phyloP scores from a whole-genome alignment of 1,284 basidiomycete genomes.

The Volvariella surrecta region DNA sequence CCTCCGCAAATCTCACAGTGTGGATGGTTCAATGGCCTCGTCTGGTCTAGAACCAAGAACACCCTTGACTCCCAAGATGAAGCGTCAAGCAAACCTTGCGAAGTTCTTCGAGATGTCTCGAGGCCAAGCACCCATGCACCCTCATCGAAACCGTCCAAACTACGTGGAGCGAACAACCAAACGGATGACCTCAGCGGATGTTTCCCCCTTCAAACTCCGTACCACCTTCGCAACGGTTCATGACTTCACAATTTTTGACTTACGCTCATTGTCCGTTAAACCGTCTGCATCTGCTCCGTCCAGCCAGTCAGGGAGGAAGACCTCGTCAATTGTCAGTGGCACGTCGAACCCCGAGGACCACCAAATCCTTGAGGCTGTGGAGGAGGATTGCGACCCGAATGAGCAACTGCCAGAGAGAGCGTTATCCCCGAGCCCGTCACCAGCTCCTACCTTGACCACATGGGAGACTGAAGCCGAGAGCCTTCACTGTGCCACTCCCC shows the following conservation, averaged over 20 bases:
- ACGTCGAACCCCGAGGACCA: too few species aligned
- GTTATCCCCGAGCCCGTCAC: not conserved
- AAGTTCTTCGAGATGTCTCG: constrained; percentile 28
- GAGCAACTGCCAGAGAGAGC: not conserved
- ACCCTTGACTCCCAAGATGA: constrained; percentile 9
- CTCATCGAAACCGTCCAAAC: constrained; percentile 3
- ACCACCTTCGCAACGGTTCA: not conserved
- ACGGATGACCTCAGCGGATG: constrained; percentile 21
- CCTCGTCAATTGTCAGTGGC: not conserved
- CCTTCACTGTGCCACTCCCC: not conserved
- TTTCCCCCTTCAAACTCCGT: not conserved
- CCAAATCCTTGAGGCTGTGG: not conserved
- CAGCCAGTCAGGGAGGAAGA: not conserved
- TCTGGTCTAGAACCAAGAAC: not conserved
- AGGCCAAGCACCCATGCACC: constrained; percentile 20
- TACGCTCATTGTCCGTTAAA: not conserved
- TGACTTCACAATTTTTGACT: not conserved
- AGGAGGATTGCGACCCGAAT: not conserved
- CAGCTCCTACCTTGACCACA: not conserved
- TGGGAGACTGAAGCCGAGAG: not conserved
- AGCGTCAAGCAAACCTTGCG: constrained; percentile 24
- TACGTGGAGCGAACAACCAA: constrained; percentile 19
- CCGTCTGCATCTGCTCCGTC: not conserved
- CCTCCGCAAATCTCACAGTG: constrained; percentile 4
- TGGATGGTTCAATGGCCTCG: not conserved